phyloP scores from a whole-genome alignment of 257 asterid genomes.

The Solanum arcanum region DNA sequence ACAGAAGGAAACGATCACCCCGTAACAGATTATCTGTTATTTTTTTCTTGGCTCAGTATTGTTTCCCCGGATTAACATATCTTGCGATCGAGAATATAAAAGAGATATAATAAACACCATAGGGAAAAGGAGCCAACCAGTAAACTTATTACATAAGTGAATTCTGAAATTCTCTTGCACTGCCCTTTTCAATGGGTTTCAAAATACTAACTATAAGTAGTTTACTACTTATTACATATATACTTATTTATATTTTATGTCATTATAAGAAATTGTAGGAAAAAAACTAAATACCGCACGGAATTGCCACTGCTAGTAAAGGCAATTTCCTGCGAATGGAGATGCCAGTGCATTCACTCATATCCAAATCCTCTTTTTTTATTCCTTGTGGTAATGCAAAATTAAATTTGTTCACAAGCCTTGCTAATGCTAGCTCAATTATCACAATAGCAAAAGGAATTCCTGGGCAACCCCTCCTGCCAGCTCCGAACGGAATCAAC shows the following conservation, averaged over 20 bases:
- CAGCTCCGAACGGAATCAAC: slow-evolving; percentile 46
- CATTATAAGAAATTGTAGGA: too few species aligned
- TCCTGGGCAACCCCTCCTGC: slow-evolving; percentile 49
- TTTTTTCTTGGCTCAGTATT: neutral
- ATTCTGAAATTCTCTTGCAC: too few species aligned
- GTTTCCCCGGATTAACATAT: neutral
- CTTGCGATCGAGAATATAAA: neutral
- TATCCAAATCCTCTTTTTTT: slow-evolving; percentile 22
- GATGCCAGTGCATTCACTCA: slow-evolving; percentile 28
- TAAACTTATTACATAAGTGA: too few species aligned
- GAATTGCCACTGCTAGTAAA: slow-evolving; percentile 11
- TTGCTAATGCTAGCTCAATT: slow-evolving; percentile 32
- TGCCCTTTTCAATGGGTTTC: neutral
- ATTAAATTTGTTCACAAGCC: slow-evolving; percentile 22
- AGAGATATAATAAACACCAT: neutral
- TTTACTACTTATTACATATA: neutral
- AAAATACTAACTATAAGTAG: neutral
- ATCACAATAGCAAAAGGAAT: slow-evolving; percentile 4
- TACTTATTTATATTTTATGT: too few species aligned
- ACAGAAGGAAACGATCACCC: too few species aligned
- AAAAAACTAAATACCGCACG: neutral
- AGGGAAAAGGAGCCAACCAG: too few species aligned
- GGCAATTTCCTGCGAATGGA: slow-evolving; percentile 18
- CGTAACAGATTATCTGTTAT: too few species aligned
- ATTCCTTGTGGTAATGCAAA: slow-evolving; percentile 18